Conservation (phyloP, 768 basidiomycete species). For the Hysterangium stoloniferum region DNA sequence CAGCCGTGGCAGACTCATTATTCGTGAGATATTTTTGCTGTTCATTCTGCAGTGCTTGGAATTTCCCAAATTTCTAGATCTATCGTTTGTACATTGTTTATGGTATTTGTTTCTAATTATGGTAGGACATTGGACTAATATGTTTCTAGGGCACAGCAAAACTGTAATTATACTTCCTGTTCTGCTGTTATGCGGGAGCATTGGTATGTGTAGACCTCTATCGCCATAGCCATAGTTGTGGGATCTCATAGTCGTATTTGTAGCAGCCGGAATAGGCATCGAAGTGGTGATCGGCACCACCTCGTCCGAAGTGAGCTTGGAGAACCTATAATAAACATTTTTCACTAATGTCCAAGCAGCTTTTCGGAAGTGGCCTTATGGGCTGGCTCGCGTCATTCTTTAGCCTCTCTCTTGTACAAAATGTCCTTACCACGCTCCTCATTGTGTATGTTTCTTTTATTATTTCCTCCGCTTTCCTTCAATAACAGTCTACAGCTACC, state of each 20-base stretch:
- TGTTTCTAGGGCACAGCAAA: not conserved
- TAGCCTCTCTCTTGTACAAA: not conserved
- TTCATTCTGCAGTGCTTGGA: not conserved
- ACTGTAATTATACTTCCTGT: not conserved
- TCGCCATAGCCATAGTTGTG: too few species aligned
- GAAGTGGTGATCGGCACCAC: too few species aligned
- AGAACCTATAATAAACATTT: not conserved
- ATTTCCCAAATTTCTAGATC: not conserved
- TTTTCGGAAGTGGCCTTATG: not conserved
- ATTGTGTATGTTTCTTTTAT: not conserved
- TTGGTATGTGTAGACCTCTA: not conserved
- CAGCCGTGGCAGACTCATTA: not conserved
- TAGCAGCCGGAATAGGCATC: too few species aligned
- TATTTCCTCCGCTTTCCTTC: not conserved
- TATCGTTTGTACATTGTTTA: conserved; percentile 2
- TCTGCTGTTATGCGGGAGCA: not conserved
- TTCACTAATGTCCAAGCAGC: not conserved
- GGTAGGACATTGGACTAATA: not conserved
- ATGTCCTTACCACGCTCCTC: not conserved
- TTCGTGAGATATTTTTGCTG: not conserved
- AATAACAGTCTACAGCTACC: not conserved
- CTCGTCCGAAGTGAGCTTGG: too few species aligned
- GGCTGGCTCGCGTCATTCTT: conserved; percentile 1
- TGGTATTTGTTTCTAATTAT: not conserved
- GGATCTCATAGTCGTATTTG: too few species aligned